These are phyloP conservation scores for Scheffersomyces ergatensis DNA, from an alignment of 805 yeast genomes.

Conservation along the genomic window DNA sequence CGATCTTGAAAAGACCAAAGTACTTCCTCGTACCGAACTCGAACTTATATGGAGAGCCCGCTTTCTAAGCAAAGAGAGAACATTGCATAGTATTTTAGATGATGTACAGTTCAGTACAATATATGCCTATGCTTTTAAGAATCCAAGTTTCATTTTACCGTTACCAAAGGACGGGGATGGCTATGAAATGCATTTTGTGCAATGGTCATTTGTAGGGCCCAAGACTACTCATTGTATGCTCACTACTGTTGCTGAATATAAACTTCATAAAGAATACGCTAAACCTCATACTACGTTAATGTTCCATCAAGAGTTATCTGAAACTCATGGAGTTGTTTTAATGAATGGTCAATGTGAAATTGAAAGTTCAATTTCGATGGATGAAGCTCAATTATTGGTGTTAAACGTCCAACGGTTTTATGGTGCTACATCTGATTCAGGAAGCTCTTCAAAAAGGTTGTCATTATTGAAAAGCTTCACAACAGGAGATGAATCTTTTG, in stretches of 20 bases:
- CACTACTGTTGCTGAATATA: slow-evolving; percentile 89
- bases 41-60: slow-evolving; percentile 89
- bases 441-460: slow-evolving; percentile 46
- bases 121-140: slow-evolving; percentile 60
- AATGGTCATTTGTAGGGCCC: slow-evolving; percentile 89
- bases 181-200: slow-evolving; percentile 84
- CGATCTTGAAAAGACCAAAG: slow-evolving; percentile 61
- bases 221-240: slow-evolving; percentile 83
- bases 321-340: slow-evolving; percentile 61
- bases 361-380: slow-evolving; percentile 62
- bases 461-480: slow-evolving; percentile 67
- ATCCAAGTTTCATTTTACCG: slow-evolving; percentile 88
- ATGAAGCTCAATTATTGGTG: slow-evolving; percentile 75
- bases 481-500: slow-evolving; percentile 62
- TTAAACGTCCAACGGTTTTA: slow-evolving; percentile 80
- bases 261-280: slow-evolving; percentile 86
- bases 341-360: slow-evolving; percentile 85
- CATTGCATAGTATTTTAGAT: slow-evolving; percentile 65
- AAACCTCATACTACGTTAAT: slow-evolving; percentile 91
- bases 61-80: slow-evolving; percentile 57
- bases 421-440: slow-evolving; percentile 51
- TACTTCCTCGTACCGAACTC: slow-evolving; percentile 59
- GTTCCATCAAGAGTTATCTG: slow-evolving; percentile 76
- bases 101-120: slow-evolving; percentile 60
- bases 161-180: slow-evolving; percentile 62